These are phyloP conservation scores for Tephrocybe rancida DNA, from an alignment of 768 basidiomycete species.

Conservation along the genomic window DNA sequence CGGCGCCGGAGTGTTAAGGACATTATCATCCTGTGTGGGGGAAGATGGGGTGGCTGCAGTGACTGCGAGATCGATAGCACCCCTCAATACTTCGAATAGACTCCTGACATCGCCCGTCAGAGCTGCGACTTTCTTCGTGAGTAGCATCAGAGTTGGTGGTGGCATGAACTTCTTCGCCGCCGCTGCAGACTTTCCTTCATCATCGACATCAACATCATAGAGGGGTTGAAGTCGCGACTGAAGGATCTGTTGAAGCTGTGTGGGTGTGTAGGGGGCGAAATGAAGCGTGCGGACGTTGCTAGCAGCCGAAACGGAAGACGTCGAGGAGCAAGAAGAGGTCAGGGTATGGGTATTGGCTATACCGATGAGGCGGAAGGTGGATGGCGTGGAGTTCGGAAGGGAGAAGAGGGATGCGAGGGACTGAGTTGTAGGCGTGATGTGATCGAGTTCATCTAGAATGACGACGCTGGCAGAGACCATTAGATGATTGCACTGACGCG, in stretches of 20 bases:
- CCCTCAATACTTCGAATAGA: slow-evolving; percentile 78
- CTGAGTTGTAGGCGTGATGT: slow-evolving; percentile 65
- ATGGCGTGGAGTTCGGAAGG: slow-evolving; percentile 55
- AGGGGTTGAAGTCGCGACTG: slow-evolving; percentile 62
- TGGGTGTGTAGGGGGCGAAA: slow-evolving; percentile 77
- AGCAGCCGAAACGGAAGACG: slow-evolving; percentile 34
- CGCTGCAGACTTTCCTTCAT: slow-evolving; percentile 25
- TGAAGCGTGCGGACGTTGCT: slow-evolving; percentile 65
- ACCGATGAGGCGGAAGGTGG: slow-evolving; percentile 70
- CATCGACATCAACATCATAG: slow-evolving; percentile 32
- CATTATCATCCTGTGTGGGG: slow-evolving; percentile 31
- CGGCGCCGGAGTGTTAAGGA: slow-evolving; percentile 35
- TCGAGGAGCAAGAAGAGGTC: slow-evolving; percentile 51
- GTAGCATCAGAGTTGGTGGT: slow-evolving; percentile 60
- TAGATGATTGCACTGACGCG: slow-evolving; percentile 7
- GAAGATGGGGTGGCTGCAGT: slow-evolving; percentile 23
- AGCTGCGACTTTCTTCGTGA: slow-evolving; percentile 80
- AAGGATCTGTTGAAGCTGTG: slow-evolving; percentile 71
- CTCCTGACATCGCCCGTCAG: slow-evolving; percentile 83
- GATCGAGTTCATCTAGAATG: slow-evolving; percentile 87
- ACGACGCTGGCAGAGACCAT: slow-evolving; percentile 53
- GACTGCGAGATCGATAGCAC: slow-evolving; percentile 75
- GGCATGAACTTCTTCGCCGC: slow-evolving; percentile 61
- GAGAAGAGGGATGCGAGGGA: slow-evolving; percentile 66
- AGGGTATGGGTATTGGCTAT: slow-evolving; percentile 92